A percentile compares a stretch with the other conserved stretches of the same genome.
These are phyloP conservation scores for Verticillium klebahnii DNA, from an alignment of 2,329 filamentous ascomycete genomes.

Conservation along the genomic window DNA sequence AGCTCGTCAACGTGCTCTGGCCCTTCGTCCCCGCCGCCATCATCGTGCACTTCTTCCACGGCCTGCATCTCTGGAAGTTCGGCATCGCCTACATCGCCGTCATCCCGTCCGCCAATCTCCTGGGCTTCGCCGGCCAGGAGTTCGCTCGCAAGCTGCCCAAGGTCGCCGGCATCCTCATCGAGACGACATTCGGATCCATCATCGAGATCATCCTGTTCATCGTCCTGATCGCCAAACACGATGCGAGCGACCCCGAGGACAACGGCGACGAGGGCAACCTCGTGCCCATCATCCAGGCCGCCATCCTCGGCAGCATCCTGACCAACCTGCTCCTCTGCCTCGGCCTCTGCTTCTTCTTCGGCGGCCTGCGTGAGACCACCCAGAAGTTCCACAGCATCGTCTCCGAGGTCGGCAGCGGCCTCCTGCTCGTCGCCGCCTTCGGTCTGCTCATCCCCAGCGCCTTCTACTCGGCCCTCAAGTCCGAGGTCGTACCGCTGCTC, in stretches of 20 bases:
- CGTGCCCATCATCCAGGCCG: slow-evolving; percentile 62
- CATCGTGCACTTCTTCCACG: slow-evolving; percentile 30
- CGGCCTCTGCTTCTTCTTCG: slow-evolving; percentile 63
- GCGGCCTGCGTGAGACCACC: slow-evolving; percentile 54
- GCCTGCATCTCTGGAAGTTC: slow-evolving; percentile 38
- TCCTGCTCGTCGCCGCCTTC: slow-evolving; percentile 56
- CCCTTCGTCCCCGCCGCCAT: slow-evolving; percentile 42
- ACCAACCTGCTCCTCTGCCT: slow-evolving; percentile 65
- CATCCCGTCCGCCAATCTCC: slow-evolving; percentile 42
- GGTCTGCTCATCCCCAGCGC: slow-evolving; percentile 28
- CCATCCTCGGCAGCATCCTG: slow-evolving; percentile 64
- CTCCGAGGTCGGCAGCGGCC: slow-evolving; percentile 62
- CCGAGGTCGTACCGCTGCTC: slow-evolving; percentile 17
- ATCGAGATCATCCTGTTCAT: slow-evolving; percentile 68
- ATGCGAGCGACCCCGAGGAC: slow-evolving; percentile 5
- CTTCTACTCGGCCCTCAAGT: slow-evolving; percentile 29
- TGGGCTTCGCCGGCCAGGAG: slow-evolving; percentile 51
- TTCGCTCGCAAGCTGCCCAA: slow-evolving; percentile 62
- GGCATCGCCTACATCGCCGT: slow-evolving; percentile 43
- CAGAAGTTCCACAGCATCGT: slow-evolving; percentile 61
- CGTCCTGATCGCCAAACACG: slow-evolving; percentile 45
- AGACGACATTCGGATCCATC: slow-evolving; percentile 54
- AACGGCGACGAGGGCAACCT: slow-evolving; percentile 27
- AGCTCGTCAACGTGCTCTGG: slow-evolving; percentile 43
- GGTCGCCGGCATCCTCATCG: slow-evolving; percentile 48